These are phyloP conservation scores for Podospora pseudocomata DNA, from an alignment of 495 filamentous ascomycete species.

Conservation along the genomic window DNA sequence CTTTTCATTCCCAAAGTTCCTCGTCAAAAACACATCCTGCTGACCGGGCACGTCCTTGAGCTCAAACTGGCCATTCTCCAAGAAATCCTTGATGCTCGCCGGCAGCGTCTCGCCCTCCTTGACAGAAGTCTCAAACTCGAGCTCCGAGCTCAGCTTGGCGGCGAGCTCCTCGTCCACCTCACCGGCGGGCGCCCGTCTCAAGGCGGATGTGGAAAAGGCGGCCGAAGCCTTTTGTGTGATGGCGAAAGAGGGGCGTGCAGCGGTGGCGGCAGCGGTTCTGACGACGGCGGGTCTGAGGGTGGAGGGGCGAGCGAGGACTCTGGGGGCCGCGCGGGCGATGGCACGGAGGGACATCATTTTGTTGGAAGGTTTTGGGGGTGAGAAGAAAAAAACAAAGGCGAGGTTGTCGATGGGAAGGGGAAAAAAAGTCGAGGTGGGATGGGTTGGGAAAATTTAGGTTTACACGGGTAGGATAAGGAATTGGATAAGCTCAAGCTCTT, in stretches of 20 bases:
- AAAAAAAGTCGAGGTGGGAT: conserved; percentile 4
- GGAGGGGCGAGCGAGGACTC: conserved; percentile 60
- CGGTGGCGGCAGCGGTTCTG: conserved; percentile 24
- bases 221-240: conserved; percentile 56
- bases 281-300: conserved; percentile 41
- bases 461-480: background rate
- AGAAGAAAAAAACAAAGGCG: background rate
- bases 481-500: background rate
- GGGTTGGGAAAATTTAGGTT: conserved; percentile 4
- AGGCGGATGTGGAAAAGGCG: conserved; percentile 68
- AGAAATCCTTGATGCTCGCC: conserved; percentile 64
- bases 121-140: conserved; percentile 59
- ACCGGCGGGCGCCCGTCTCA: conserved; percentile 45
- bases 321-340: conserved; percentile 67
- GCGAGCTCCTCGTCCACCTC: conserved; percentile 69
- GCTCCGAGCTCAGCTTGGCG: conserved; percentile 73
- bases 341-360: conserved; percentile 76
- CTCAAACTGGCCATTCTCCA: conserved; percentile 67
- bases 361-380: conserved; percentile 17
- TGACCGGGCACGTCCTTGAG: conserved; percentile 74
- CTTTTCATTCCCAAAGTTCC: conserved; percentile 85
- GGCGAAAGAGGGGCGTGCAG: conserved; percentile 32
- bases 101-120: conserved; percentile 58
- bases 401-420: background rate
- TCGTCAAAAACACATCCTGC: conserved; percentile 80